Evolutionary conservation across 208 protist genomes (phyloP).

Genomic region (Vickermania ingenoplastis): DNA sequence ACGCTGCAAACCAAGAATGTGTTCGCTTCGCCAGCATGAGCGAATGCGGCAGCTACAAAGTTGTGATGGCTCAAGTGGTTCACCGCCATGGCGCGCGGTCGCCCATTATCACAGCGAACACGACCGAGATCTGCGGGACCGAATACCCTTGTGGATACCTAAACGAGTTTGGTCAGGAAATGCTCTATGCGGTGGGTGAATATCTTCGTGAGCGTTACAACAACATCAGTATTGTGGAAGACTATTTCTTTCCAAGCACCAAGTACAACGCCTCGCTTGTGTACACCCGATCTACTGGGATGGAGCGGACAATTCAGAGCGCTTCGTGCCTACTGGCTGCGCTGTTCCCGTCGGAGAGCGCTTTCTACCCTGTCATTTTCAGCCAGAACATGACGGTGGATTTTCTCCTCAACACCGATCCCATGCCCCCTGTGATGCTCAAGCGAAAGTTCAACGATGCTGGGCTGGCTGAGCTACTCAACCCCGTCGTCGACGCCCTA

Average conservation of each 20-base stretch:
- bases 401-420: conserved; percentile 21
- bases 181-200: conserved; percentile 24
- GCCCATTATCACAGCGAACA: conserved; percentile 21
- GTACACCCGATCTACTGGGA: conserved; percentile 28
- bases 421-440: conserved; percentile 8
- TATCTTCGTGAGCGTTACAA: conserved; percentile 25
- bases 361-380: conserved; percentile 45
- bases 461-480: conserved; percentile 3
- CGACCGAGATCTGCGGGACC: conserved; percentile 20
- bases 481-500: conserved; percentile 11
- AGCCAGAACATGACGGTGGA: conserved; percentile 10
- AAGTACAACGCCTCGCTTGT: conserved; percentile 23
- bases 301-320: conserved; percentile 35
- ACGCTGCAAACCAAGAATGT: neutral
- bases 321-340: conserved; percentile 19
- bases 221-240: too few relatives aligned
- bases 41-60: too few relatives aligned
- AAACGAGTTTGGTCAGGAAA: conserved; percentile 17
- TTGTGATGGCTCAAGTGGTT: conserved; percentile 19
- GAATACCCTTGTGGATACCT: conserved; percentile 29
- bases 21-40: too few relatives aligned
- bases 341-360: conserved; percentile 17
- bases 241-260: conserved; percentile 18
- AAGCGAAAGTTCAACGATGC: conserved; percentile 5
- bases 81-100: conserved; percentile 39